Percentiles rank a stretch among this genome's conserved stretches.
These are phyloP conservation scores for Teratosphaeria pseudoeucalypti DNA, from an alignment of 2,329 filamentous ascomycete genomes.

Conservation along the genomic window DNA sequence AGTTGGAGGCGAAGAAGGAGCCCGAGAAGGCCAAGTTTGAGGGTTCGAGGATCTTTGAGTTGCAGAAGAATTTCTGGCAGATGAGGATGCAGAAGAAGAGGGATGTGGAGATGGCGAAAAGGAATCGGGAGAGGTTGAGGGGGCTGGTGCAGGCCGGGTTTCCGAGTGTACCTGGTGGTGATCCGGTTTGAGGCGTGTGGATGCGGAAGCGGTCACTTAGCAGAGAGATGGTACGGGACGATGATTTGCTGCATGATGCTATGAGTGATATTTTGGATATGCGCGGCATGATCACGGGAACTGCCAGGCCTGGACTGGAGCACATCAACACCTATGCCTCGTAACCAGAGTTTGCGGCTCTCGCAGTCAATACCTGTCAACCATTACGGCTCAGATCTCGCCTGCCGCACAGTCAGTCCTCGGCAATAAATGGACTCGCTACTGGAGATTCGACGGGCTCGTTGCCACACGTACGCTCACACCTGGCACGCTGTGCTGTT, in stretches of 20 bases:
- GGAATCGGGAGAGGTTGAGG: slow-evolving; percentile 68
- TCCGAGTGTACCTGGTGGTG: slow-evolving; percentile 67
- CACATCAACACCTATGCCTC: too few species aligned
- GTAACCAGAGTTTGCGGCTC: too few species aligned
- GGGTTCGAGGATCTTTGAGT: slow-evolving; percentile 68
- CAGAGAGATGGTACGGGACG: not conserved
- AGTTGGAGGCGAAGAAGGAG: slow-evolving; percentile 40
- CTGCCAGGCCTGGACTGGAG: too few species aligned
- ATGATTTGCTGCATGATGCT: not conserved
- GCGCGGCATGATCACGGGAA: not conserved
- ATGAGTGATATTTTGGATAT: not conserved
- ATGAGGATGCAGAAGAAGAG: slow-evolving; percentile 71
- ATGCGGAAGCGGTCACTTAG: not conserved
- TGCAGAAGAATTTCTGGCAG: slow-evolving; percentile 85
- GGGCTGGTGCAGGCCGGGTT: slow-evolving; percentile 60
- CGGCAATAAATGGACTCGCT: too few species aligned
- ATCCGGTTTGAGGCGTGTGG: slow-evolving; percentile 6
- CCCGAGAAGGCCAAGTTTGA: slow-evolving; percentile 53
- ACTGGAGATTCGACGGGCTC: too few species aligned
- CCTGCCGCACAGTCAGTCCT: too few species aligned
- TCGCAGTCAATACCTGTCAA: too few species aligned
- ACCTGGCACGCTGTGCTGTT: too few species aligned
- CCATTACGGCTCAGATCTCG: too few species aligned
- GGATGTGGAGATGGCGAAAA: slow-evolving; percentile 63
- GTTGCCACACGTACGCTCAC: too few species aligned